A percentile compares a stretch with the other conserved stretches of the same genome.
phyloP scores from a whole-genome alignment of 257 asterid genomes.

The Solanum neorickii region DNA sequence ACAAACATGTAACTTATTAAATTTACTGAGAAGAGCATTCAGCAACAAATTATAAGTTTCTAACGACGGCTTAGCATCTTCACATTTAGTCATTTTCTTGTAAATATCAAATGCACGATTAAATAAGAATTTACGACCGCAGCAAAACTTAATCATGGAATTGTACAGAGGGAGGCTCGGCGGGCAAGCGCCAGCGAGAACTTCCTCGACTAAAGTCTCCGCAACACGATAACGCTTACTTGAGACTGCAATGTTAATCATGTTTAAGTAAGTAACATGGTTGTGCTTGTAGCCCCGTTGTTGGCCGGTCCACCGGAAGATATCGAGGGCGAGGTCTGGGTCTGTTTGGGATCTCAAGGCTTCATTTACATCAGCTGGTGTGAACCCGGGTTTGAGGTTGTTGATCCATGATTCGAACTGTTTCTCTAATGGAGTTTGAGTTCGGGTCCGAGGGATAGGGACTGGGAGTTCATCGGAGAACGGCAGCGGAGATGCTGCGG shows the following conservation, averaged over 20 bases:
- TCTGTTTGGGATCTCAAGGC: slow-evolving; percentile 65
- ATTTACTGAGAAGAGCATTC: slow-evolving; percentile 56
- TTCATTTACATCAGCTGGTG: slow-evolving; percentile 52
- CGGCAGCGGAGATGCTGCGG: slow-evolving; percentile 2
- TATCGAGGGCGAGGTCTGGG: slow-evolving; percentile 89
- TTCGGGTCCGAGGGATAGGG: slow-evolving; percentile 19
- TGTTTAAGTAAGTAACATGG: slow-evolving; percentile 51
- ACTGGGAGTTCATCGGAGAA: slow-evolving; percentile 3
- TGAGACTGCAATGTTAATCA: slow-evolving; percentile 47
- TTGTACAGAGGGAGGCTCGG: slow-evolving; percentile 47
- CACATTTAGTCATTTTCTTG: slow-evolving; percentile 64
- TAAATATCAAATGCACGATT: slow-evolving; percentile 84
- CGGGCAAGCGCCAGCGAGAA: slow-evolving; percentile 76
- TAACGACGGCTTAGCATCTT: slow-evolving; percentile 53
- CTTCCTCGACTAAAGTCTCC: slow-evolving; percentile 74
- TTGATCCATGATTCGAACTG: slow-evolving; percentile 78
- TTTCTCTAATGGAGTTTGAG: slow-evolving; percentile 53
- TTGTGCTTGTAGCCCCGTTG: slow-evolving; percentile 80
- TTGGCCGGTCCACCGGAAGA: slow-evolving; percentile 93
- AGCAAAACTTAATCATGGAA: slow-evolving; percentile 80
- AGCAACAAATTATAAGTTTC: slow-evolving; percentile 68
- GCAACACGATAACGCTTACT: slow-evolving; percentile 60
- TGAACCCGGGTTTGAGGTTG: slow-evolving; percentile 77
- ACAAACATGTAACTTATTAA: slow-evolving; percentile 46
- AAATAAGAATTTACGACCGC: slow-evolving; percentile 54